Evolutionary conservation across 2,329 filamentous ascomycete genomes (phyloP).

Genomic region (Fusarium denticulatum): DNA sequence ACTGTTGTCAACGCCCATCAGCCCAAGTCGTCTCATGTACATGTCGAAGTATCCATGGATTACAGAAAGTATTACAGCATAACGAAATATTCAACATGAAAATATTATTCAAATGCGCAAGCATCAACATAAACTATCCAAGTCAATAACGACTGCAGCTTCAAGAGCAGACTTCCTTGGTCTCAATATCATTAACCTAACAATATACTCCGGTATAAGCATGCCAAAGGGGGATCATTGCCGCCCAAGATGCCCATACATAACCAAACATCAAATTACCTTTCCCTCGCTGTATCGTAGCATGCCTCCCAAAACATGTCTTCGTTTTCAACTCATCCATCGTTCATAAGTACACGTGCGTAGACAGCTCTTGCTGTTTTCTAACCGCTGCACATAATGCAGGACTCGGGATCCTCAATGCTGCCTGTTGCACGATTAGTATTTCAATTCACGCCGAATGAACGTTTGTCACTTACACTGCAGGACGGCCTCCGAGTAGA

Average conservation of each 20-base stretch:
- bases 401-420: conserved; percentile 96
- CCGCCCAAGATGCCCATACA: conserved; percentile 25
- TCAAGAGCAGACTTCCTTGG: conserved; percentile 7
- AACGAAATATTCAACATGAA: background rate
- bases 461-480: conserved; percentile 70
- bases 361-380: conserved; percentile 6
- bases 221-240: conserved; percentile 24
- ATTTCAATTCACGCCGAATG: background rate
- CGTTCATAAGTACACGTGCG: conserved; percentile 45
- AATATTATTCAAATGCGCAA: conserved; percentile 14
- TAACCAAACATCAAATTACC: conserved; percentile 38
- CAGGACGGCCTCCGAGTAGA: conserved; percentile 92
- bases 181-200: conserved; percentile 19
- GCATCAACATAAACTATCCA: conserved; percentile 34
- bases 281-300: conserved; percentile 31
- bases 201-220: conserved; percentile 34
- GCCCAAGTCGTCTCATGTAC: background rate
- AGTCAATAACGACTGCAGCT: conserved; percentile 11
- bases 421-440: conserved; percentile 69
- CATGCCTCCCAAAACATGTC: conserved; percentile 40
- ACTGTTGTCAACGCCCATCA: background rate
- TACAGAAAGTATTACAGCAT: background rate
- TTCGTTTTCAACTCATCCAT: conserved; percentile 46
- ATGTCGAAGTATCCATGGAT: background rate
- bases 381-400: conserved; percentile 97